phyloP scores from a whole-genome alignment of 140 eudicot genomes.

The Oenanthe javanica region DNA sequence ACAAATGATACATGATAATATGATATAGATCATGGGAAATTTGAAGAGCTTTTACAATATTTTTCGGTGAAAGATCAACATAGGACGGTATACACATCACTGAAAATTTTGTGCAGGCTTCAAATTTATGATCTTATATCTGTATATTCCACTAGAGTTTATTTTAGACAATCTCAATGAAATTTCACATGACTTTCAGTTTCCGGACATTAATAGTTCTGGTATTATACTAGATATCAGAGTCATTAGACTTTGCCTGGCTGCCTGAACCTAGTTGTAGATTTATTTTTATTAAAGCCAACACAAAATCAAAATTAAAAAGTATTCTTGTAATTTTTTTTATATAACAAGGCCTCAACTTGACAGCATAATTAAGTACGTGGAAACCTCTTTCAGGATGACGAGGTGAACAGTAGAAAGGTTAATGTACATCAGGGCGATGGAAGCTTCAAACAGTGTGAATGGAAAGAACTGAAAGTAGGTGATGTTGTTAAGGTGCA shows the following conservation, averaged over 20 bases:
- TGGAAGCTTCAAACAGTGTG: constrained; percentile 27
- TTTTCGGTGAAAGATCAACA: background rate
- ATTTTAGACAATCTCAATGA: background rate
- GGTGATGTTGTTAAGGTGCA: constrained; percentile 48
- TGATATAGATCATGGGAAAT: background rate
- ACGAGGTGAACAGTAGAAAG: constrained; percentile 47
- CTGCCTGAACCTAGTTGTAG: background rate
- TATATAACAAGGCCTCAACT: background rate
- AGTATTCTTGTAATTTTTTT: background rate
- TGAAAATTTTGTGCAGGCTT: background rate
- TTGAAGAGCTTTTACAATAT: background rate
- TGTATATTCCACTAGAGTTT: background rate
- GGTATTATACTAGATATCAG: background rate
- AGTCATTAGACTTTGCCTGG: background rate
- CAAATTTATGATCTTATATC: background rate
- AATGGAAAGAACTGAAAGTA: constrained; percentile 46
- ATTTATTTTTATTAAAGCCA: background rate
- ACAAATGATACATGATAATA: background rate
- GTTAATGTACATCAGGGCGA: constrained; percentile 34
- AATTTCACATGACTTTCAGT: background rate
- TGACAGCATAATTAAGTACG: constrained; percentile 2
- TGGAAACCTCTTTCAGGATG: constrained; percentile 30
- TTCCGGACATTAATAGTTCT: background rate
- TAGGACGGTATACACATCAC: background rate
- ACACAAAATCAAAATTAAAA: background rate